phyloP scores from a whole-genome alignment of 345 rosid genomes.

The Populus alba region DNA sequence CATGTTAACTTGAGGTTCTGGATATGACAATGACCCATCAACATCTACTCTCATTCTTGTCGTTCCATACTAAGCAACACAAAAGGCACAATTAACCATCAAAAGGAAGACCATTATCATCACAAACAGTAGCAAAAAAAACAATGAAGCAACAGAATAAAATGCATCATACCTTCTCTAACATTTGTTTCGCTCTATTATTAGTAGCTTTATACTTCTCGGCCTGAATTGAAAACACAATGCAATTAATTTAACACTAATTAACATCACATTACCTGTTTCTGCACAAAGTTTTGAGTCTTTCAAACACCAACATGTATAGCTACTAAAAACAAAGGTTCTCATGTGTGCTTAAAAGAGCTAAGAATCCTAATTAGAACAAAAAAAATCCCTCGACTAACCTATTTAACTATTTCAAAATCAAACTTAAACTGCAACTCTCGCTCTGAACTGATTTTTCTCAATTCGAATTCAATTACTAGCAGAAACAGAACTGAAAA shows the following conservation, averaged over 20 bases:
- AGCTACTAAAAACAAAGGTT: too few species aligned
- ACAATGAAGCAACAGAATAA: neutral
- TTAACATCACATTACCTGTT: neutral
- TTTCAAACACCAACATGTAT: too few species aligned
- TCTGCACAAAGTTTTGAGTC: too few species aligned
- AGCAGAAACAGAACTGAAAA: too few species aligned
- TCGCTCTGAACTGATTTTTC: too few species aligned
- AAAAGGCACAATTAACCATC: conserved; percentile 15
- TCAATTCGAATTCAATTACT: too few species aligned
- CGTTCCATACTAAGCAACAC: conserved; percentile 60
- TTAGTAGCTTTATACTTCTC: conserved; percentile 63
- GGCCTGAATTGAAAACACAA: conserved; percentile 37
- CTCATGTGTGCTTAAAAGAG: too few species aligned
- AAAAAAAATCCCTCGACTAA: too few species aligned
- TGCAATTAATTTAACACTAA: neutral
- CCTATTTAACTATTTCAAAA: too few species aligned
- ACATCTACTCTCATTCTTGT: conserved; percentile 80
- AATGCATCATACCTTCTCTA: conserved; percentile 57
- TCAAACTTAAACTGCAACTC: too few species aligned
- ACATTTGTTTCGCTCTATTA: conserved; percentile 65
- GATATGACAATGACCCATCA: conserved; percentile 79
- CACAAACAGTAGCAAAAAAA: neutral
- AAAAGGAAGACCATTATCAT: neutral
- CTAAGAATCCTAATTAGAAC: too few species aligned
- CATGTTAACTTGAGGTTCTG: conserved; percentile 50